These are phyloP conservation scores for Fusarium pseudonygamai DNA, from an alignment of 2,329 filamentous ascomycete species.

Conservation along the genomic window DNA sequence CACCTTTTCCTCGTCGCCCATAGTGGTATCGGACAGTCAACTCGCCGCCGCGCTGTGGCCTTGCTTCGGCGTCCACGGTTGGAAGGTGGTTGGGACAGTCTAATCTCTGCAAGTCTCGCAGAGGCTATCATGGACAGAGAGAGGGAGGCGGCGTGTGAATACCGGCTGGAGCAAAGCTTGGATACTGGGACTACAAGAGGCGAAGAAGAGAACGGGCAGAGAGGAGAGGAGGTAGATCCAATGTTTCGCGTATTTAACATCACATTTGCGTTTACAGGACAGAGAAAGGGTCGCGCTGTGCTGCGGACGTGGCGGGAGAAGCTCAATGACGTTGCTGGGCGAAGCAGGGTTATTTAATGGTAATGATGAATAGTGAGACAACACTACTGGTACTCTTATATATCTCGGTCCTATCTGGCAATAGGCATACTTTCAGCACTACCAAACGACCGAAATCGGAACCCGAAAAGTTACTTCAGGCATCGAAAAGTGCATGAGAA, in stretches of 20 bases:
- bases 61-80: neutral
- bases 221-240: neutral
- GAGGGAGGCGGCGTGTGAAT: neutral
- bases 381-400: too few species aligned
- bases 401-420: neutral
- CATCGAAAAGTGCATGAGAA: neutral
- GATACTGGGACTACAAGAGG: rapidly evolving
- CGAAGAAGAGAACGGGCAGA: neutral
- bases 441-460: neutral
- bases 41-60: neutral
- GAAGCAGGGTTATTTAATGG: neutral
- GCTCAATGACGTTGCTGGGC: neutral
- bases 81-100: conserved; percentile 4
- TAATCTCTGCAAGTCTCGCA: conserved; percentile 8
- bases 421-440: neutral
- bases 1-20: conserved; percentile 10
- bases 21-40: neutral
- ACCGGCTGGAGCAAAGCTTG: neutral
- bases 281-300: neutral
- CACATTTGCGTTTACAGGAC: neutral
- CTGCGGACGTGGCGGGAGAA: conserved; percentile 16
- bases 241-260: conserved; percentile 23
- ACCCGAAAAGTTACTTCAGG: neutral
- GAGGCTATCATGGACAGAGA: conserved; percentile 16
- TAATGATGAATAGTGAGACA: neutral